A percentile compares a stretch with the other conserved stretches of the same genome.
Evolutionary conservation across 148 eudicot species (phyloP).

Genomic region (Arctostaphylos glauca): DNA sequence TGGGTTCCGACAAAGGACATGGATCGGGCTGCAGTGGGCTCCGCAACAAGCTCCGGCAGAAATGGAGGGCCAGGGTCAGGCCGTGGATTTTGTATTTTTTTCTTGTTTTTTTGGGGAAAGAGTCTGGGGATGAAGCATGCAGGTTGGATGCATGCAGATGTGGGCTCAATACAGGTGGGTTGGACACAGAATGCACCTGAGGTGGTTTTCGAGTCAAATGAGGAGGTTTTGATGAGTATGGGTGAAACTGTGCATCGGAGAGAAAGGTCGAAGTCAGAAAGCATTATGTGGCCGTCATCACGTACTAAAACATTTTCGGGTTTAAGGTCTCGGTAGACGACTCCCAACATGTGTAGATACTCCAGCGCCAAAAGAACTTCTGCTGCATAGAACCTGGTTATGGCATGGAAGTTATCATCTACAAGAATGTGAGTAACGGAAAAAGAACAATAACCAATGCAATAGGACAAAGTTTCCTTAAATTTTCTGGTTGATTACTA

Average conservation of each 20-base stretch:
- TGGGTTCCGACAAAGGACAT: conserved; percentile 55
- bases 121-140: conserved; percentile 41
- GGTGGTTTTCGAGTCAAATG: conserved; percentile 11
- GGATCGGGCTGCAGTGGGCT: conserved; percentile 47
- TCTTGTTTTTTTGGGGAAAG: conserved; percentile 33
- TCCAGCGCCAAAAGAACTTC: conserved; percentile 41
- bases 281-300: conserved; percentile 53
- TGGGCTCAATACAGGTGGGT: conserved; percentile 35
- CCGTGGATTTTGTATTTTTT: conserved; percentile 20
- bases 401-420: conserved; percentile 1
- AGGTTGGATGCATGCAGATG: conserved; percentile 41
- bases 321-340: conserved; percentile 46
- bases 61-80: conserved; percentile 17
- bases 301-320: conserved; percentile 49
- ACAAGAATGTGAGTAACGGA: not conserved
- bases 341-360: conserved; percentile 52
- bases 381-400: conserved; percentile 31
- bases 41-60: conserved; percentile 44
- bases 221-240: conserved; percentile 33
- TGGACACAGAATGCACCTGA: conserved; percentile 28
- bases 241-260: conserved; percentile 40
- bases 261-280: conserved; percentile 46
- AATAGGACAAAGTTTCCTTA: not conserved
- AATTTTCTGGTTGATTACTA: not conserved
- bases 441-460: not conserved